Evolutionary conservation across 2,329 filamentous ascomycete genomes (phyloP), one percentile per base, ranked within the genome.

Genomic region (Elsinoe arachidis): DNA sequence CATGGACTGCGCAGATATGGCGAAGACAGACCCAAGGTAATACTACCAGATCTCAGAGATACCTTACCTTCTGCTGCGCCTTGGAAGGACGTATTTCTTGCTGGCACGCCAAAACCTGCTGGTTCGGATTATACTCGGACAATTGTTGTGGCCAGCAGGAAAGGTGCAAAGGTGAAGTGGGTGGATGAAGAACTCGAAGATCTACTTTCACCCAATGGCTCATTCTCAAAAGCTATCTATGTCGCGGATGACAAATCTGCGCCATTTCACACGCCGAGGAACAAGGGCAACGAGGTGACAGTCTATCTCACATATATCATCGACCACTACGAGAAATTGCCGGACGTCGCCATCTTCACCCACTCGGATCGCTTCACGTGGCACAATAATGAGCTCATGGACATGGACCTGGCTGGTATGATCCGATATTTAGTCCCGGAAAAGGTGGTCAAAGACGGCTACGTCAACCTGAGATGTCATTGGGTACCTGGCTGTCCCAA

Each of bases 211-310:
- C 58, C 60, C 5, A 52, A 49, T 2, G 66, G 66, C 4, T 43
- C 61, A 2, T 72, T 82, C 59, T 62, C 64, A 15, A 71, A 70
- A 21, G 73, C 73, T 3, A 67, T 77, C n/a, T 82, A 82, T 63
- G 71, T 78, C n/a, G 77, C 76, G 23, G 76, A 82, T 61, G 74
- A 80, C 62, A 69, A 70, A 5, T 66, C 64, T 1, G 77, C 77
- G 2, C 65, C 68, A 12, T 70, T 77, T 19, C 77, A 78, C 59
- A 75, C 79, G 1, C 34, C 26, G 3, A 39, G 43, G 39, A 80
- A 81, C 64, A 83, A 83, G 67, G 83, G 83, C 34, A 79, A 83
- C 63, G 83, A 86, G 68, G 81, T 80, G 34, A 79, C 82, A 70
- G 76, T 82, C 6, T 85, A 85, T 65, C 73, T 84, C 37, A 79